Base-by-base conservation (phyloP, 306 rosid genomes). In the Cucumis cinereus region DNA sequence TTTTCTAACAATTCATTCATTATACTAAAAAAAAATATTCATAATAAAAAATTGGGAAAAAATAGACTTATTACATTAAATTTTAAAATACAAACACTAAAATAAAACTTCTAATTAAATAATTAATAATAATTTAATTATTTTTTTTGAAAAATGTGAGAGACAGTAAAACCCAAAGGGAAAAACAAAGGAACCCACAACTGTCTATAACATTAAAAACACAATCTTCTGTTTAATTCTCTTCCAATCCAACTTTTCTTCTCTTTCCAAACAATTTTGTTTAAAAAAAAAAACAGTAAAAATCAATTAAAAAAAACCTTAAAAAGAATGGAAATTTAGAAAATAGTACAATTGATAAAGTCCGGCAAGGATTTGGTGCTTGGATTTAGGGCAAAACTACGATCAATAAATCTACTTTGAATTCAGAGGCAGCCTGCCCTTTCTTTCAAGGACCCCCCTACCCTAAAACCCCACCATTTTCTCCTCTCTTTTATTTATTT, bases 321-420 rank as follows among this genome's bases (percentile, higher is more conserved):
- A 75, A 86, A 86, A 83, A 81, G 85, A 82, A 82, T 68, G 53
- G 74, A 69, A 69, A 69, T 41, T 6, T 45, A 61, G 55, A 50
- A 10, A 57, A 64, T 58, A 86, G 93, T 92, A 92, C 89, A 78
- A 78, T 36, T 71, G 69, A 54, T 82, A 83, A 92, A 90, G 87
- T 87, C 81, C 85, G 83, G 75, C 83, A 84, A 81, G 78, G 79
- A 79, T 84, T 83, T 81, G 77, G 86, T 88, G 75, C 86, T 86
- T 78, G 82, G 86, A 77, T 83, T 86, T 81, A 76, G 87, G 74
- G 74, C 74, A 69, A 69, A 62, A 84, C 82, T 57, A 84, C 71
- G 76, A 77, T 79, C 76, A 81, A 83, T 84, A 54, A 75, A 75
- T 64, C 84, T 86, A 78, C 88, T 88, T 90, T 83, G 85, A 84